A percentile compares a stretch with the other conserved stretches of the same genome.
These are phyloP conservation scores for Eucalyptus curtisii DNA, from an alignment of 345 rosid genomes.

Conservation along the genomic window DNA sequence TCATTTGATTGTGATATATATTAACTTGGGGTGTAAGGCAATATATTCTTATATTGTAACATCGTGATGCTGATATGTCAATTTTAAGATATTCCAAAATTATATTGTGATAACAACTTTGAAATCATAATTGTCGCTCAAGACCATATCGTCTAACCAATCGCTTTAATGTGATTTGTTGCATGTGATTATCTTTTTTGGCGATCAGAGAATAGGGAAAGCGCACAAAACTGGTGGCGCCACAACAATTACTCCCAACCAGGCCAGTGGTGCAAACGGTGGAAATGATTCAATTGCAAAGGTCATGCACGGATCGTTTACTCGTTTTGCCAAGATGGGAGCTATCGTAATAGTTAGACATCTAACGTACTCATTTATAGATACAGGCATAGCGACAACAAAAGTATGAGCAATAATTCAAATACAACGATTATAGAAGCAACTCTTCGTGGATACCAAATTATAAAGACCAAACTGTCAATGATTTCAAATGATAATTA, in stretches of 20 bases:
- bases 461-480: not conserved
- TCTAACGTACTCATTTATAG: not conserved
- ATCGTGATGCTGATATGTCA: accelerated
- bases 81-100: too few relatives aligned
- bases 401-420: not conserved
- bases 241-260: not conserved
- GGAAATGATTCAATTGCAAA: not conserved
- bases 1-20: too few relatives aligned
- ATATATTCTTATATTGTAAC: accelerated
- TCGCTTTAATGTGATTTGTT: too few relatives aligned
- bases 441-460: not conserved
- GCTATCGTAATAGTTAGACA: not conserved
- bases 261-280: accelerated
- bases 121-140: not conserved
- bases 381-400: not conserved
- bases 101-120: too few relatives aligned
- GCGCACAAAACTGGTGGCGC: accelerated
- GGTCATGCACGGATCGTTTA: not conserved
- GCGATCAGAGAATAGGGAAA: not conserved
- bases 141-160: not conserved
- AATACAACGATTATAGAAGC: not conserved
- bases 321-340: accelerated
- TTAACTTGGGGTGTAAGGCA: not conserved
- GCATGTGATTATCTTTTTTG: not conserved
- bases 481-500: not conserved